Percentiles rank a stretch among this genome's conserved stretches.
Conservation (phyloP, 2,329 filamentous ascomycete genomes). For the Fonsecaea nubica region DNA sequence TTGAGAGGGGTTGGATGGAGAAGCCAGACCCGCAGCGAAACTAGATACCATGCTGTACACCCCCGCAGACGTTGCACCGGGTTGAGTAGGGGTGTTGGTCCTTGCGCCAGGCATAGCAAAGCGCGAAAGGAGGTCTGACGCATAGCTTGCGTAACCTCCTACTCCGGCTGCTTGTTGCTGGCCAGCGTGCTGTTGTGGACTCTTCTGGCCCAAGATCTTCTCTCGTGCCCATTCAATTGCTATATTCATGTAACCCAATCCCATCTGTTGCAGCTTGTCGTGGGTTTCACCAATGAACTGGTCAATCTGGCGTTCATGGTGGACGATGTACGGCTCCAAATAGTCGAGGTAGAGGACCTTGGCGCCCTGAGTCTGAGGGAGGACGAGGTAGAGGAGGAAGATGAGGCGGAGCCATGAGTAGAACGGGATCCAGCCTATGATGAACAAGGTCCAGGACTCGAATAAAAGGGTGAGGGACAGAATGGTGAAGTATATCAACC, state of each 20-base stretch:
- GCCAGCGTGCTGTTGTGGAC: conserved; percentile 51
- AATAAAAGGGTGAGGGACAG: conserved; percentile 79
- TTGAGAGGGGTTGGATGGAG: conserved; percentile 4
- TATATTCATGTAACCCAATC: conserved; percentile 75
- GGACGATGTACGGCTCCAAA: conserved; percentile 83
- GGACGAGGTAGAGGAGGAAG: conserved; percentile 90
- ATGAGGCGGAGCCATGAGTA: conserved; percentile 89
- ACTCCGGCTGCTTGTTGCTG: conserved; percentile 43
- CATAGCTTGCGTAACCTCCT: conserved; percentile 63
- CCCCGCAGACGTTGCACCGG: conserved; percentile 60
- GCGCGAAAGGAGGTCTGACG: conserved; percentile 79
- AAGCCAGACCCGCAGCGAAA: conserved; percentile 64
- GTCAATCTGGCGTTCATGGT: conserved; percentile 89
- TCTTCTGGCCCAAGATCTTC: conserved; percentile 78
- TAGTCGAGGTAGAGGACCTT: conserved; percentile 82
- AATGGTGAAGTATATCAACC: conserved; percentile 99
- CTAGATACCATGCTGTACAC: conserved; percentile 80
- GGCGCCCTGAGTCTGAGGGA: conserved; percentile 96
- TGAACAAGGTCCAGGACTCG: conserved; percentile 87
- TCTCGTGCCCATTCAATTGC: conserved; percentile 75
- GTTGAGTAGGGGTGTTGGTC: conserved; percentile 53
- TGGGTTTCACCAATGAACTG: conserved; percentile 83
- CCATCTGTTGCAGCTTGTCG: conserved; percentile 76
- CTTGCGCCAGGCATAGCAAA: conserved; percentile 81
- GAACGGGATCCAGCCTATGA: conserved; percentile 89